Evolutionary conservation across 108 stramenopile genomes (phyloP).

Genomic region (Conticribra guillardii): DNA sequence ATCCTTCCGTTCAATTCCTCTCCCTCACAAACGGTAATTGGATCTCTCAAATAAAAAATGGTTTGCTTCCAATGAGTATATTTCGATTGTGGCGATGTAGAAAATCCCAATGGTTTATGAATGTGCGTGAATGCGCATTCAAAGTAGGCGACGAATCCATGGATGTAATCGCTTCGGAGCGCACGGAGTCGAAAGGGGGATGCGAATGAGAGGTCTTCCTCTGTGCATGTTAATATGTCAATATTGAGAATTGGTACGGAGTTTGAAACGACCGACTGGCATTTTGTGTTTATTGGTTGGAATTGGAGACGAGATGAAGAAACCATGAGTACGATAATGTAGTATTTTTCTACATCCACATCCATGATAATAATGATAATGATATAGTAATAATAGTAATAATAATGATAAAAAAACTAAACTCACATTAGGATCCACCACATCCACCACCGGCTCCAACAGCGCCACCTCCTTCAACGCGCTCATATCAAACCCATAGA

Average conservation of each 20-base stretch:
- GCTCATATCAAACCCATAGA: slow-evolving; percentile 98
- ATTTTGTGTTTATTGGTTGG: background rate
- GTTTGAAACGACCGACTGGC: slow-evolving; percentile 73
- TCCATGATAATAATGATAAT: no score
- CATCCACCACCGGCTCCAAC: slow-evolving; percentile 95
- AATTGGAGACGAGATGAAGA: background rate
- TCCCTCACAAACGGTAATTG: slow-evolving; percentile 65
- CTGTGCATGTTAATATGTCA: slow-evolving; percentile 88
- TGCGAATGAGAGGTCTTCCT: slow-evolving; percentile 88
- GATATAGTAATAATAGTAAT: no score
- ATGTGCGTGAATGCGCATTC: slow-evolving; percentile 94
- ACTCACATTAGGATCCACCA: slow-evolving; percentile 77
- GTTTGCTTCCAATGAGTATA: slow-evolving; percentile 99
- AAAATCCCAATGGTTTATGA: slow-evolving; percentile 95
- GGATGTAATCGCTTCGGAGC: slow-evolving; percentile 83
- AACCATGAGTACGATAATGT: background rate
- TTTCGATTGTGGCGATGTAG: slow-evolving; percentile 89
- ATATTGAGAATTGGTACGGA: slow-evolving; percentile 85
- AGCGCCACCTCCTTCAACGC: slow-evolving; percentile 90
- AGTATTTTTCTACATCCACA: no score
- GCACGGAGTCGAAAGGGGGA: slow-evolving; percentile 73
- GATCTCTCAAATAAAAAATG: slow-evolving; percentile 76
- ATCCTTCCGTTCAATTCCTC: slow-evolving; percentile 70
- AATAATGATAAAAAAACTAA: background rate
- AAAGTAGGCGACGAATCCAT: slow-evolving; percentile 95